Base-by-base conservation (phyloP, 192 early-diverging fungal genomes). In the Radiomyces spectabilis region DNA sequence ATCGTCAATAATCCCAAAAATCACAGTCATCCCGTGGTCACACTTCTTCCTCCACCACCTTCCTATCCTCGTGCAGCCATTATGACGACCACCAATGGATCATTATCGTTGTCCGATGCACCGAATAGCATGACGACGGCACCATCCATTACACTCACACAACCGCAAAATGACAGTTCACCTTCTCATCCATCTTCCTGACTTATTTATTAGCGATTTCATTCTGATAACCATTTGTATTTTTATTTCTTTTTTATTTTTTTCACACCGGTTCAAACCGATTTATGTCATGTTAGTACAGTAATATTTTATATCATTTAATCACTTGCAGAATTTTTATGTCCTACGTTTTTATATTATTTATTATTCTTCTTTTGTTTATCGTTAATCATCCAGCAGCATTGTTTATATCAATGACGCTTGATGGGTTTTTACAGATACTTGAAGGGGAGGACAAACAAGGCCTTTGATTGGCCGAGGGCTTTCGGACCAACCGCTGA, bases 1-100 rank as follows among this genome's bases (percentile, higher is more conserved):
- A 53, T 58, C 15, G 16, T 32, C 12, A 10, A 49, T 38, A 41
- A 49, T 26, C 24, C 44, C 19, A 50, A 49, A 7, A 25, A 58
- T 6, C 56, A 58, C 7, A 16, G 12, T 4, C 56, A 58, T 27
- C 56, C 56, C 3, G 45, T 58, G 8, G 35, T 41, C 21, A 58
- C 56, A 0, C 34, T 58, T 10, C 21, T 58, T 22, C 56, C 56
- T 15, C 56, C 56, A 15, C 56, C 56, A 12, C 56, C 56, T 25
- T 31, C 5, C 2, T 58, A 58, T 13, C 32, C 4, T 1, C 42
- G 33, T 8, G 37, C 40, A 34, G 10, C 41, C 41, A 44, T n/a
- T 2, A n/a, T n/a, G n/a, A n/a, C n/a, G n/a, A n/a, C n/a, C 18
- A 21, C 0, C 13, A 55, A 5, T 10, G 53, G 18, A 34, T 22